Conservation (phyloP, 2,329 filamentous ascomycete genomes). For the Alternaria ethzedia region DNA sequence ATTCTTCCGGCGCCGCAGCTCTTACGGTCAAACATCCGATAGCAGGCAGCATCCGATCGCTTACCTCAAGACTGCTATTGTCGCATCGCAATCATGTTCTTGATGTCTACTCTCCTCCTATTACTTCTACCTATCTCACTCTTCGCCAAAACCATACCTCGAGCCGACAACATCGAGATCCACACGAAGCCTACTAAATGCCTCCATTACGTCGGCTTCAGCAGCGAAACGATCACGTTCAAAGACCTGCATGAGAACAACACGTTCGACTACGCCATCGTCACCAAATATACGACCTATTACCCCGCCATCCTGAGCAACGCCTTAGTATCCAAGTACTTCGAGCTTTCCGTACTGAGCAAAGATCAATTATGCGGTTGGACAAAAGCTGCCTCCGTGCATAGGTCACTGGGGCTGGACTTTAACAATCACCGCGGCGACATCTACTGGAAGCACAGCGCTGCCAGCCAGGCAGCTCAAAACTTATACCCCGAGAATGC, state of each 20-base stretch:
- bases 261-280: conserved; percentile 3
- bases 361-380: conserved; percentile 3
- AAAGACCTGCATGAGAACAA: not conserved
- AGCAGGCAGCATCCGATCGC: not conserved
- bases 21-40: not conserved
- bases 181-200: not conserved
- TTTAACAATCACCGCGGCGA: conserved; percentile 8
- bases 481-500: no score
- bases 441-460: conserved; percentile 12
- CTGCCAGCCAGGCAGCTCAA: no score
- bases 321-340: conserved; percentile 1
- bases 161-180: not conserved
- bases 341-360: not conserved
- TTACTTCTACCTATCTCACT: not conserved
- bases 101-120: not conserved
- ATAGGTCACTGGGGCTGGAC: not conserved
- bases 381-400: conserved; percentile 7
- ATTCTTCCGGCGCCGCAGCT: not conserved
- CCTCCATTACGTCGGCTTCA: not conserved
- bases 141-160: not conserved
- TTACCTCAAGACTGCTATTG: not conserved
- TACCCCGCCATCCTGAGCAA: conserved; percentile 5
- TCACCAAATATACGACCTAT: conserved; percentile 8
- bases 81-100: not conserved
- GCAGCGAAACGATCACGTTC: not conserved